These are phyloP conservation scores for Alternaria postmessia DNA, from an alignment of 2,329 filamentous ascomycete species.

Conservation along the genomic window DNA sequence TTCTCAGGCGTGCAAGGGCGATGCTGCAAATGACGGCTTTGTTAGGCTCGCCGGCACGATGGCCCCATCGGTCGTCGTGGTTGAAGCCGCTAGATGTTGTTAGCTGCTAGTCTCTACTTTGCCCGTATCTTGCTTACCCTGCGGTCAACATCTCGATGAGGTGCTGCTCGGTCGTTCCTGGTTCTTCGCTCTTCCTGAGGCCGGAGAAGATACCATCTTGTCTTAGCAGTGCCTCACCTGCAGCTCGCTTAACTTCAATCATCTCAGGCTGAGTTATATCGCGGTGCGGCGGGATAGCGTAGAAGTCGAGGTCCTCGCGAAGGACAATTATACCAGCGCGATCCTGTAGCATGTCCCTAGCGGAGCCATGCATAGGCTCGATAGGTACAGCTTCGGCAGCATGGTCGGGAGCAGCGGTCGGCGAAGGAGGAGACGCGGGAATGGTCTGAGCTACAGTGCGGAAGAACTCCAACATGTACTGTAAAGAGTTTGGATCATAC, in stretches of 20 bases:
- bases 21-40: slow-evolving; percentile 98
- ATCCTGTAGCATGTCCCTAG: slow-evolving; percentile 81
- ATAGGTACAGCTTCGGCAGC: slow-evolving; percentile 67
- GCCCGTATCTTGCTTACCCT: slow-evolving; percentile 68
- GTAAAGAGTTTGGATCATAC: slow-evolving; percentile 95
- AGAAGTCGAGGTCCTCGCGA: slow-evolving; percentile 96
- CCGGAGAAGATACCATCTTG: slow-evolving; percentile 98
- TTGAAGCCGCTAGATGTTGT: slow-evolving; percentile 80
- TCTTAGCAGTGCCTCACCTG: slow-evolving; percentile 81
- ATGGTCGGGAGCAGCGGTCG: slow-evolving; percentile 56
- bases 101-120: neutral
- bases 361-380: slow-evolving; percentile 74
- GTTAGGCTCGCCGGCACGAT: slow-evolving; percentile 95
- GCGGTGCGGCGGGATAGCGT: slow-evolving; percentile 85
- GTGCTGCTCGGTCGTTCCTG: slow-evolving; percentile 96
- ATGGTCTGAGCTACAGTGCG: slow-evolving; percentile 96
- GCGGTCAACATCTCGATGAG: slow-evolving; percentile 99
- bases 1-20: slow-evolving; percentile 88
- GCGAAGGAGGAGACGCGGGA: slow-evolving; percentile 73
- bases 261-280: slow-evolving; percentile 90
- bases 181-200: slow-evolving; percentile 91
- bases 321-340: slow-evolving; percentile 96
- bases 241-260: slow-evolving; percentile 94
- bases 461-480: slow-evolving; percentile 99
- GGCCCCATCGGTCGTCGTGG: slow-evolving; percentile 93